These are phyloP conservation scores for Globisporangium camurandrum DNA, from an alignment of 352 stramenopile genomes.

Conservation along the genomic window DNA sequence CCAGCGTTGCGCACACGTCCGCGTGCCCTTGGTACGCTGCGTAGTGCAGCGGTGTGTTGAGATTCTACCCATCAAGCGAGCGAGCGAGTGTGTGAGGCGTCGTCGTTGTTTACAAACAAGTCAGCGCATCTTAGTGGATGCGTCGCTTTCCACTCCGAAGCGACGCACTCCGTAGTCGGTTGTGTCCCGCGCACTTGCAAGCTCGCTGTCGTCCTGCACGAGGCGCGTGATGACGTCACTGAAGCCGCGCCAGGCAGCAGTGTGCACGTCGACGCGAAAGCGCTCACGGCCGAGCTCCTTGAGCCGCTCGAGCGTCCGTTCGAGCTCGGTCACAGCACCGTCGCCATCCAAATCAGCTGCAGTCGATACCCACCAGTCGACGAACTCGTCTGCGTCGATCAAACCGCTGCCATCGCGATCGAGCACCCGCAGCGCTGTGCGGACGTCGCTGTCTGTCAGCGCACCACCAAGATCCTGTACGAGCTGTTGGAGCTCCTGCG, in stretches of 20 bases:
- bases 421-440: constrained; percentile 26
- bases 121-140: too few relatives aligned
- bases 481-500: constrained; percentile 33
- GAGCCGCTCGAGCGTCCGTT: constrained; percentile 40
- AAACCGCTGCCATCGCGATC: constrained; percentile 42
- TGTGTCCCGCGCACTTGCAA: constrained; percentile 29
- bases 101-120: background rate
- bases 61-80: constrained; percentile 17
- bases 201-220: constrained; percentile 28
- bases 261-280: constrained; percentile 65
- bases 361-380: constrained; percentile 41
- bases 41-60: constrained; percentile 69
- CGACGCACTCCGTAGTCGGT: constrained; percentile 46
- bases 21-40: constrained; percentile 59
- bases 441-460: constrained; percentile 36
- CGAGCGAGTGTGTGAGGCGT: background rate
- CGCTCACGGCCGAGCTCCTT: constrained; percentile 43
- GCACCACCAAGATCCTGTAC: constrained; percentile 51
- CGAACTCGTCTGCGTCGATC: constrained; percentile 56
- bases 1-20: constrained; percentile 31
- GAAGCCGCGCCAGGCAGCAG: constrained; percentile 43
- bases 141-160: background rate
- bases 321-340: constrained; percentile 27
- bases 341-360: constrained; percentile 31
- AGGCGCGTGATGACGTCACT: constrained; percentile 35